phyloP scores from a whole-genome alignment of 345 rosid genomes.

The Brassica rapa region DNA sequence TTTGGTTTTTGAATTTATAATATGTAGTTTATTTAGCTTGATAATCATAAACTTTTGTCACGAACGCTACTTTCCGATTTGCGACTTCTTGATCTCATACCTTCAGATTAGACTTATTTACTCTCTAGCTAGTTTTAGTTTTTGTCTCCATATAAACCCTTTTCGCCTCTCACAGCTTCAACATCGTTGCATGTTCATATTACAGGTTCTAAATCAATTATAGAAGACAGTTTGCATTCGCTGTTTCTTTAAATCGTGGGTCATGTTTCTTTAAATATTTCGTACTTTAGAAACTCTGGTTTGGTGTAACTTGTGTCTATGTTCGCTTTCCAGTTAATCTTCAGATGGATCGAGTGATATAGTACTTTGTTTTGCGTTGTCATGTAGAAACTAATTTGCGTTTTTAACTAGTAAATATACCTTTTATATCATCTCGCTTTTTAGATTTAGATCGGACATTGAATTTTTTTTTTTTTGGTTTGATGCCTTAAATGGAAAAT shows the following conservation, averaged over 20 bases:
- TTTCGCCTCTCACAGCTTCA: neutral
- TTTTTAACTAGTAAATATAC: neutral
- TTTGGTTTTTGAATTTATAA: neutral
- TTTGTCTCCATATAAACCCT: slow-evolving; percentile 1
- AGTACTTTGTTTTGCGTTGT: neutral
- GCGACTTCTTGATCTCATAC: slow-evolving; percentile 8
- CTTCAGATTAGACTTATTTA: neutral
- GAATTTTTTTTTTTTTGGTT: neutral
- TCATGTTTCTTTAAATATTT: neutral
- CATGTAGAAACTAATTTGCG: neutral
- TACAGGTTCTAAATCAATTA: neutral
- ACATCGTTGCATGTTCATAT: neutral
- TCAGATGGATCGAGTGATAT: slow-evolving; percentile 1
- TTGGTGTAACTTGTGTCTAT: slow-evolving; percentile 10
- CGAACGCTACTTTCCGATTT: neutral
- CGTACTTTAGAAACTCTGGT: slow-evolving; percentile 5
- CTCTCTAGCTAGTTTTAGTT: neutral
- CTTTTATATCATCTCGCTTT: neutral
- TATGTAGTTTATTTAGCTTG: neutral
- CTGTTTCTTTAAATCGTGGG: neutral
- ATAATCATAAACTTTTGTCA: neutral
- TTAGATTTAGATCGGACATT: neutral
- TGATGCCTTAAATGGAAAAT: neutral
- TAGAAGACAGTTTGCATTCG: neutral
- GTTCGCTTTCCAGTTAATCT: slow-evolving; percentile 4